Percentiles rank a stretch among this genome's conserved stretches.
phyloP scores from a whole-genome alignment of 345 rosid species.

The Passiflora organensis region DNA sequence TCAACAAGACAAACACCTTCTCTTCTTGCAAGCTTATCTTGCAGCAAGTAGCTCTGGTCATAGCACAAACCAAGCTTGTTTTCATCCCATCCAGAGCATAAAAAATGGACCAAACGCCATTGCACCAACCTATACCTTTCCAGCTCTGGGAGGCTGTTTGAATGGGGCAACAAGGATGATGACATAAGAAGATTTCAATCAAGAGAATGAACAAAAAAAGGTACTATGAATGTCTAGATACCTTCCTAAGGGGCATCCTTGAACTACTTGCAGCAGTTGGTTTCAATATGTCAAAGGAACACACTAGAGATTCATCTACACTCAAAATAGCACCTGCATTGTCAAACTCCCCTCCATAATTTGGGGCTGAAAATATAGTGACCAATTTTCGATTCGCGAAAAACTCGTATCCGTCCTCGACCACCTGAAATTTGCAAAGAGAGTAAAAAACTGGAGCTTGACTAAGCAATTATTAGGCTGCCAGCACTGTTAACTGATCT shows the following conservation, averaged over 20 bases:
- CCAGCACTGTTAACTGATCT: background rate
- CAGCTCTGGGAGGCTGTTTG: slow-evolving; percentile 42
- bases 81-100: slow-evolving; percentile 10
- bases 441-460: slow-evolving; percentile 3
- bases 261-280: slow-evolving; percentile 46
- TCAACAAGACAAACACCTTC: slow-evolving; percentile 1
- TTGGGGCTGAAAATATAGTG: slow-evolving; percentile 95
- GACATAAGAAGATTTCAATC: slow-evolving; percentile 3
- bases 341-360: slow-evolving; percentile 99
- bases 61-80: slow-evolving; percentile 11
- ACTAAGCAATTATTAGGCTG: background rate
- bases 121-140: slow-evolving; percentile 25
- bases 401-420: slow-evolving; percentile 97
- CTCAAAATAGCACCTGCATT: slow-evolving; percentile 88
- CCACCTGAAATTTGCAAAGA: slow-evolving; percentile 53
- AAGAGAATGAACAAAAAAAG: background rate
- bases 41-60: background rate
- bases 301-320: slow-evolving; percentile 66
- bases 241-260: slow-evolving; percentile 55
- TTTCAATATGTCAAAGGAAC: slow-evolving; percentile 93
- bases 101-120: slow-evolving; percentile 7
- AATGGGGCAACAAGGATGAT: background rate
- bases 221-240: slow-evolving; percentile 11
- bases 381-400: slow-evolving; percentile 83
- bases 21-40: slow-evolving; percentile 1